A percentile compares a stretch with the other conserved stretches of the same genome.
phyloP scores from a whole-genome alignment of 805 yeast species.

The Barnettozyma populi region DNA sequence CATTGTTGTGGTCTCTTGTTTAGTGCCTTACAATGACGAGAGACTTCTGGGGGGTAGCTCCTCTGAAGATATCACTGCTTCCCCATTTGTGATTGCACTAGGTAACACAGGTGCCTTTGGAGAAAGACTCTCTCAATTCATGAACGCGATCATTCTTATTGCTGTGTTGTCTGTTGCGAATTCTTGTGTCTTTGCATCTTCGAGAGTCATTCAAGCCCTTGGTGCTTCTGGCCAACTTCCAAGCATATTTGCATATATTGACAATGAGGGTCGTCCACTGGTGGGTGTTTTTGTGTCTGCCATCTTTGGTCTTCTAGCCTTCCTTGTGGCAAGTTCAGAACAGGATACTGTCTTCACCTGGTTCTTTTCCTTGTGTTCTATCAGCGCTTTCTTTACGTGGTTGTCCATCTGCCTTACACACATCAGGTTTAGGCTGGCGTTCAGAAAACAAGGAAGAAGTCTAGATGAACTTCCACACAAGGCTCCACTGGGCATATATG shows the following conservation, averaged over 20 bases:
- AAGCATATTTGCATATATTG: constrained; percentile 52
- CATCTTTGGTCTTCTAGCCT: constrained; percentile 51
- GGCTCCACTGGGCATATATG: constrained; percentile 62
- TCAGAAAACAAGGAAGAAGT: constrained; percentile 60
- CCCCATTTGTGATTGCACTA: constrained; percentile 77
- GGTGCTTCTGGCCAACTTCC: constrained; percentile 64
- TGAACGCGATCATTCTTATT: constrained; percentile 62
- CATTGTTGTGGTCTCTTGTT: constrained; percentile 52
- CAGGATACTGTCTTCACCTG: constrained; percentile 56
- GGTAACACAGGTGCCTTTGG: constrained; percentile 52
- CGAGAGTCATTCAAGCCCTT: constrained; percentile 60
- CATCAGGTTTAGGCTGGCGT: constrained; percentile 57
- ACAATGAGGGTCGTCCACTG: constrained; percentile 64
- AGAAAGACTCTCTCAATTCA: constrained; percentile 56
- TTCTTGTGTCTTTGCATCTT: constrained; percentile 61
- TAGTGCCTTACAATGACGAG: constrained; percentile 60
- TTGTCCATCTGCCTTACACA: constrained; percentile 54
- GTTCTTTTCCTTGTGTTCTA: constrained; percentile 57
- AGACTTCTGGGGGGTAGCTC: constrained; percentile 43
- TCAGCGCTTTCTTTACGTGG: constrained; percentile 62
- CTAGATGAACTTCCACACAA: constrained; percentile 61
- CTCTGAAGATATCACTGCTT: constrained; percentile 59
- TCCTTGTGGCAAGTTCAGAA: constrained; percentile 47
- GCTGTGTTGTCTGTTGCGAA: constrained; percentile 73
- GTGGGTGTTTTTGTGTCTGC: constrained; percentile 48